Percentiles rank a stretch among this genome's conserved stretches.
Evolutionary conservation across 169 alveolate genomes (phyloP).

Genomic region (Plasmodium yoelii): DNA sequence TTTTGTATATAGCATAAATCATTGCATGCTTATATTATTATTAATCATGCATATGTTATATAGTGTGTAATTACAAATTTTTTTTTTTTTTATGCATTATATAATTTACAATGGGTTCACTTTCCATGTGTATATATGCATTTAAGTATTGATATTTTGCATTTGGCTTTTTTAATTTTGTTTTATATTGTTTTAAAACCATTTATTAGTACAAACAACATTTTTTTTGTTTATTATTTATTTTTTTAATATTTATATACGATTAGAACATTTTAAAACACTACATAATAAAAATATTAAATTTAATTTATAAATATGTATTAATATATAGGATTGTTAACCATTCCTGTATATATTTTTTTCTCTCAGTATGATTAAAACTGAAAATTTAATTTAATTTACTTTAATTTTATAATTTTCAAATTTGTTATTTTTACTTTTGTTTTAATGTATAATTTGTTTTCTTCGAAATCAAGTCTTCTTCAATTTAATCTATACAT

Average conservation of each 20-base stretch:
- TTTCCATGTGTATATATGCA: constrained; percentile 7
- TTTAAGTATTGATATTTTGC: not conserved
- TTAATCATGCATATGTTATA: too few relatives aligned
- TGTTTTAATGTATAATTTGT: not conserved
- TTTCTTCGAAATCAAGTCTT: too few relatives aligned
- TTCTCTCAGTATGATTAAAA: not conserved
- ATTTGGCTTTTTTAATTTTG: constrained; percentile 75
- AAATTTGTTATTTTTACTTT: not conserved
- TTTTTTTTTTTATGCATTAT: too few relatives aligned
- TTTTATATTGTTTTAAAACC: constrained; percentile 69
- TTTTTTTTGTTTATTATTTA: constrained; percentile 10
- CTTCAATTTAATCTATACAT: too few relatives aligned
- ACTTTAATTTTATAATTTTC: not conserved
- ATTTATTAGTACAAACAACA: constrained; percentile 33
- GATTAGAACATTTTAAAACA: constrained; percentile 9
- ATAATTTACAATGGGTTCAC: too few relatives aligned
- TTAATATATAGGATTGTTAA: not conserved
- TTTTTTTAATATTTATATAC: constrained; percentile 25
- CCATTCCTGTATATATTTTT: not conserved
- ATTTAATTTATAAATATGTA: constrained; percentile 1
- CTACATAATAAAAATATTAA: constrained; percentile 19
- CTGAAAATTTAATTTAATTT: not conserved
- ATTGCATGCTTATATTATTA: too few relatives aligned
- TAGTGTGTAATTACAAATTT: too few relatives aligned
- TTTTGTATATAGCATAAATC: too few relatives aligned